A percentile compares a stretch with the other conserved stretches of the same genome.
These are phyloP conservation scores for Chalaropsis ovoidea DNA, from an alignment of 2,329 filamentous ascomycete genomes.

Conservation along the genomic window DNA sequence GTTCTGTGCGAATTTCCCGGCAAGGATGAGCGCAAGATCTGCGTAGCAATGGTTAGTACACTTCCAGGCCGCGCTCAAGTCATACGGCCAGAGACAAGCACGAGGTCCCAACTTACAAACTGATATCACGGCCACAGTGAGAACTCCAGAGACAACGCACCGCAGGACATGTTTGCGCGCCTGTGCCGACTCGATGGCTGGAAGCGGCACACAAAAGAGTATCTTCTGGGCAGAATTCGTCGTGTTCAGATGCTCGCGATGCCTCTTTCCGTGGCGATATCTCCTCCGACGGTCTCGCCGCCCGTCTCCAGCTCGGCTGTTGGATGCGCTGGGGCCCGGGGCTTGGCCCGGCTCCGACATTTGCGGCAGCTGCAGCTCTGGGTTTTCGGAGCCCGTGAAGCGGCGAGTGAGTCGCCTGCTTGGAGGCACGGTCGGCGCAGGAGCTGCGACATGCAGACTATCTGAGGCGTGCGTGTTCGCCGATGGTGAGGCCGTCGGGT, in stretches of 20 bases:
- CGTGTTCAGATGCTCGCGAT: constrained; percentile 4
- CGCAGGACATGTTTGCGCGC: constrained; percentile 48
- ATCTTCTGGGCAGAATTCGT: constrained; percentile 31
- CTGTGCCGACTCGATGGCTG: constrained; percentile 45
- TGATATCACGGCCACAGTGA: constrained; percentile 48
- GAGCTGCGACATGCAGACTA: constrained; percentile 1
- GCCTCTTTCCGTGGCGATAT: background rate
- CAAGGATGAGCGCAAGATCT: constrained; percentile 66
- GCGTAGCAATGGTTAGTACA: constrained; percentile 15
- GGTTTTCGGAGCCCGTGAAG: constrained; percentile 39
- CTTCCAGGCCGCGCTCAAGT: background rate
- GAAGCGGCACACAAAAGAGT: constrained; percentile 39
- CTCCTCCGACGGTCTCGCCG: background rate
- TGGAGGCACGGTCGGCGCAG: constrained; percentile 14
- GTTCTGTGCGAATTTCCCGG: constrained; percentile 50
- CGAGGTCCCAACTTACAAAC: constrained; percentile 49
- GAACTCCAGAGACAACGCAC: constrained; percentile 55
- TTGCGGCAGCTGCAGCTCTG: constrained; percentile 40
- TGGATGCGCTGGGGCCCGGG: background rate
- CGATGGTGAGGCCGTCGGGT: background rate
- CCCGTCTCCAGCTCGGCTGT: background rate
- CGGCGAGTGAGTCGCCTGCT: constrained; percentile 20
- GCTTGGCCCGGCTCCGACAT: background rate
- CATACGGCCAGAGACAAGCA: background rate
- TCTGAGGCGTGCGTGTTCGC: background rate